Evolutionary conservation across 495 filamentous ascomycete genomes (phyloP).

Genomic region (Trichocladium uniseriatum): DNA sequence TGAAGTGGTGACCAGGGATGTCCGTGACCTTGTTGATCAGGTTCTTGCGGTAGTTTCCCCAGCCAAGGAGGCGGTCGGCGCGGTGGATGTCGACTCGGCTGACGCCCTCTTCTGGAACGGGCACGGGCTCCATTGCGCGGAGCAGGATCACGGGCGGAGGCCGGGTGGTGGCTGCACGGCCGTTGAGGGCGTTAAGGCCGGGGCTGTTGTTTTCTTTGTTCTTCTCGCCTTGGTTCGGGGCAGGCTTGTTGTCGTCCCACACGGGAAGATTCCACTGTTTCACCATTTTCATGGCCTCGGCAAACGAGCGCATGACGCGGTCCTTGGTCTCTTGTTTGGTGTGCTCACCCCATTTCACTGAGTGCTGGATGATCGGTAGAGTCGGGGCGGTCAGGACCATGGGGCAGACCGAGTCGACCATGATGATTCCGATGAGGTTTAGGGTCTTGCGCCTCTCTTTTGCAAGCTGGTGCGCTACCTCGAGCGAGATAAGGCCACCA

Average conservation of each 20-base stretch:
- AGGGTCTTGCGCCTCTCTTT: constrained; percentile 7
- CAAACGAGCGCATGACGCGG: constrained; percentile 26
- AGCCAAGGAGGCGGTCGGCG: constrained; percentile 28
- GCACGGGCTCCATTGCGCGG: constrained; percentile 28
- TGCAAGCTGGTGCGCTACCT: constrained; percentile 30
- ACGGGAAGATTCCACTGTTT: constrained; percentile 27
- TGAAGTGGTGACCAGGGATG: constrained; percentile 37
- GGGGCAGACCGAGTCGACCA: constrained; percentile 38
- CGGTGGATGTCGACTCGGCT: constrained; percentile 30
- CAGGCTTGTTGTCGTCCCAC: constrained; percentile 15
- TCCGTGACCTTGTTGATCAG: constrained; percentile 31
- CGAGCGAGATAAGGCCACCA: constrained; percentile 35
- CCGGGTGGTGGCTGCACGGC: background rate
- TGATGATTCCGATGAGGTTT: constrained; percentile 32
- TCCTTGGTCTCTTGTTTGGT: constrained; percentile 32
- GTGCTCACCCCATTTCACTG: constrained; percentile 19
- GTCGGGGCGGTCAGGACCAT: background rate
- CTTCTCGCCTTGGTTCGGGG: background rate
- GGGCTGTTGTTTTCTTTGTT: no score
- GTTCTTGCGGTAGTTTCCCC: constrained; percentile 27
- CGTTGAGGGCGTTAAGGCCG: background rate
- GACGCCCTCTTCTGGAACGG: constrained; percentile 14
- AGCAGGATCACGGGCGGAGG: constrained; percentile 33
- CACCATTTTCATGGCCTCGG: constrained; percentile 30
- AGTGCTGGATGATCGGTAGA: constrained; percentile 16